Base-by-base conservation (phyloP, 2,329 filamentous ascomycete species). In the Leptosphaerulina australis region DNA sequence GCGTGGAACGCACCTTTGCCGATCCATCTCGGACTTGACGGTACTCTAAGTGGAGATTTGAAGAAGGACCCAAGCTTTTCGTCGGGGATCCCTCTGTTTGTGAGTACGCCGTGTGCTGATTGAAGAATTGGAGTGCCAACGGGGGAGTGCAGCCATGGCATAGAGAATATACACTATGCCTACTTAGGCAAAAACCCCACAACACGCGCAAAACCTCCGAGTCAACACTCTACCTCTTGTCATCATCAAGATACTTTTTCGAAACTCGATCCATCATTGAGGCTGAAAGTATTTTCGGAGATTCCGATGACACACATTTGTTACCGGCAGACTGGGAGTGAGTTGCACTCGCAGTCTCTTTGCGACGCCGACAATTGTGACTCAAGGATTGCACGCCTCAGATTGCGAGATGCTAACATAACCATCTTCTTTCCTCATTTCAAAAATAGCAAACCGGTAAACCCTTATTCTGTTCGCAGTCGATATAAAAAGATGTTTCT, bases 81-180 rank as follows among this genome's bases (percentile, higher is more conserved):
- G 45, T 56, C 62, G 59, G 64, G 64, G 64, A 69, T 58, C 63
- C 60, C 26, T 25, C 26, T 30, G 21, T 14, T 41, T 14, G 35
- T 24, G 18, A 17, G 33, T 30, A 15, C 30, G 37, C 17, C 30
- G 21, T 41, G 41, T 51, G 41, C 11, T 26, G 18, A 35, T 21
- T 31, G 34, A 41, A 29, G n/a, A 35, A 28, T 20, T 44, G 35
- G 18, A 20, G 21, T 15, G 34, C 22, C 7, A 25, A 44, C 20
- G 18, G 26, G n/a, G 29, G 29, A 22, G 17, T 28, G 26, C 28
- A 21, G 29, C 24, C 29, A 26, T 20, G 24, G 9, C 25, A n/a
- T 39, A 25, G 12, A 39, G 29, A 39, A 14, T 7, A n/a, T 11
- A 31, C 31, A 15, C 48, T 46, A 46, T 17, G n/a, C 36, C 31